Percentiles rank a stretch among this genome's conserved stretches.
phyloP scores from a whole-genome alignment of 1,284 basidiomycete species.

The Cutaneotrichosporon mucoides region DNA sequence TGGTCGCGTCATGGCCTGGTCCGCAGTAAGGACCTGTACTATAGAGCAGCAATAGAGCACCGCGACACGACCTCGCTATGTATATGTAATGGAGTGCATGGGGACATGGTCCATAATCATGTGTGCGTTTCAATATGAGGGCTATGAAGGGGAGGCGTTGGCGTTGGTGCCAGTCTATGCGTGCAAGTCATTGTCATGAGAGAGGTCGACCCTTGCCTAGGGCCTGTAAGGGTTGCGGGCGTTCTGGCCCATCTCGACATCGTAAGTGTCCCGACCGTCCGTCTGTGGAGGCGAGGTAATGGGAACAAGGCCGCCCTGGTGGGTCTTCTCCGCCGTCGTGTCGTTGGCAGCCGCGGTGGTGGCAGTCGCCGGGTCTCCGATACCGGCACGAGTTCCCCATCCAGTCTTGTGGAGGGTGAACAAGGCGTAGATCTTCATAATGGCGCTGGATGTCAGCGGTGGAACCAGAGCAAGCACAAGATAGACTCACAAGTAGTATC shows the following conservation, averaged over 20 bases:
- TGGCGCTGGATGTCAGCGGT: slow-evolving; percentile 65
- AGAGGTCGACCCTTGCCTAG: not conserved
- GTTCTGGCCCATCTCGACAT: slow-evolving; percentile 34
- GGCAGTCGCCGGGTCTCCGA: slow-evolving; percentile 61
- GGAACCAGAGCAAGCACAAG: slow-evolving; percentile 74
- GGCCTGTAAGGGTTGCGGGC: slow-evolving; percentile 1
- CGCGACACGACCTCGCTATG: too few relatives aligned
- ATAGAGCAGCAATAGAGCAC: too few relatives aligned
- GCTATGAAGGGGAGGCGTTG: not conserved
- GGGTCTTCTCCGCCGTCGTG: too few relatives aligned
- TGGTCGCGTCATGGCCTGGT: slow-evolving; percentile 55
- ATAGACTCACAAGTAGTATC: slow-evolving; percentile 60
- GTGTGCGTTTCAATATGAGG: not conserved
- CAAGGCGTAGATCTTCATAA: slow-evolving; percentile 82
- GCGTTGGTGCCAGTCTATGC: not conserved
- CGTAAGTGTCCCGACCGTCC: slow-evolving; percentile 18
- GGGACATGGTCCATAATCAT: not conserved
- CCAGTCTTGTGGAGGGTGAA: slow-evolving; percentile 82
- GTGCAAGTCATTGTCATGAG: slow-evolving; percentile 1
- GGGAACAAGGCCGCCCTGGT: too few relatives aligned
- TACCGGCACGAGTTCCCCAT: slow-evolving; percentile 86
- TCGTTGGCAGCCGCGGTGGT: slow-evolving; percentile 28
- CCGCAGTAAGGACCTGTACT: slow-evolving; percentile 9
- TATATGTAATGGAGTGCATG: not conserved
- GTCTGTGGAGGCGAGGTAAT: too few relatives aligned